phyloP scores from a whole-genome alignment of 1,284 basidiomycete genomes.

The Xerocomus nothofagi region DNA sequence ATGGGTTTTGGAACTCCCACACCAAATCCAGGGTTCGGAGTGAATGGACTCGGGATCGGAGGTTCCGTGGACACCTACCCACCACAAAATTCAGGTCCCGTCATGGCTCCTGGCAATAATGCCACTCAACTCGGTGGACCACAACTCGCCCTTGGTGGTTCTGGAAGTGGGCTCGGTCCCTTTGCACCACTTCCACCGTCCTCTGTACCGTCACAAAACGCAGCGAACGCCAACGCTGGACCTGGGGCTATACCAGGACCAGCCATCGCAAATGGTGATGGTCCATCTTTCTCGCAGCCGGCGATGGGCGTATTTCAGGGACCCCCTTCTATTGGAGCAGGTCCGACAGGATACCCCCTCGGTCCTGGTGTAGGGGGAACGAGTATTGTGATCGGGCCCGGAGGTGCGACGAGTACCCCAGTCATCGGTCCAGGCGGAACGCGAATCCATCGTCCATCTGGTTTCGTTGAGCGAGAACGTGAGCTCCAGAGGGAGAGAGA shows the following conservation, averaged over 20 bases:
- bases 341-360: constrained; percentile 22
- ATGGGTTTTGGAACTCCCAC: constrained; percentile 22
- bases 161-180: constrained; percentile 13
- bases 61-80: constrained; percentile 21
- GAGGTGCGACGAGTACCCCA: constrained; percentile 22
- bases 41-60: constrained; percentile 26
- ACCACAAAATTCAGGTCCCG: constrained; percentile 14
- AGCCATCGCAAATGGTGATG: constrained; percentile 18
- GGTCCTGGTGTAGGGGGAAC: constrained; percentile 25
- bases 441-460: constrained; percentile 28
- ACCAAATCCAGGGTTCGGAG: constrained; percentile 19
- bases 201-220: constrained; percentile 14
- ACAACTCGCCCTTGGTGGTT: constrained; percentile 7
- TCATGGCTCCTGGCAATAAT: constrained; percentile 12
- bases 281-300: constrained; percentile 25
- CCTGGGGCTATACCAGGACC: constrained; percentile 10
- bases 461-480: constrained; percentile 31
- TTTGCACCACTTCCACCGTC: constrained; percentile 6
- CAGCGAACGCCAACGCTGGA: constrained; percentile 9
- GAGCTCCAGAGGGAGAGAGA: constrained; percentile 27
- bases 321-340: constrained; percentile 23
- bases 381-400: constrained; percentile 29
- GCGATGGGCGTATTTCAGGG: constrained; percentile 35
- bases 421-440: constrained; percentile 19
- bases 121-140: constrained; percentile 12